A percentile compares a stretch with the other conserved stretches of the same genome.
phyloP scores from a whole-genome alignment of 2,329 filamentous ascomycete genomes.

The Fusarium papillatum region DNA sequence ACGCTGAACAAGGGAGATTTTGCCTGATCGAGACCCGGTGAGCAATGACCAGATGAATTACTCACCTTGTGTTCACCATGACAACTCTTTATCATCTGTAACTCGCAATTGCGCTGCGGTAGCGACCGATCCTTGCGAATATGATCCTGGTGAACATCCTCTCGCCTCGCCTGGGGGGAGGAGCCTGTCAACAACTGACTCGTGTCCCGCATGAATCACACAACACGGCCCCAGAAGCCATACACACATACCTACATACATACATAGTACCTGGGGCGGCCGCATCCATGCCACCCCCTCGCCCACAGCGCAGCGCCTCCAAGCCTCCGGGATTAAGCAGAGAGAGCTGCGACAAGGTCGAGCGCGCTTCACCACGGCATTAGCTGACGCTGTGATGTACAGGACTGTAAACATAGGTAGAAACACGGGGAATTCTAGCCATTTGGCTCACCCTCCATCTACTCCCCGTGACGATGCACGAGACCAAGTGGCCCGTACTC shows the following conservation, averaged over 20 bases:
- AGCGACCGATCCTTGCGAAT: background rate
- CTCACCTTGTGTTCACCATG: slow-evolving; percentile 24
- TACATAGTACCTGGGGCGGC: background rate
- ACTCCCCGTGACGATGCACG: slow-evolving; percentile 40
- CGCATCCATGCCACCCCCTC: slow-evolving; percentile 14
- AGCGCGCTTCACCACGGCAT: slow-evolving; percentile 39
- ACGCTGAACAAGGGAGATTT: slow-evolving; percentile 1
- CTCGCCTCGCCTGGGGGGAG: background rate
- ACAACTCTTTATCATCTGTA: background rate
- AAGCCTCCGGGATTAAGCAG: slow-evolving; percentile 13
- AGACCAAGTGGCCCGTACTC: slow-evolving; percentile 28
- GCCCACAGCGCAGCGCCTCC: background rate
- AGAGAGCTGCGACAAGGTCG: slow-evolving; percentile 11
- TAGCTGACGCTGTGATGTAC: background rate
- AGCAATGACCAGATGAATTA: slow-evolving; percentile 7
- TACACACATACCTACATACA: background rate
- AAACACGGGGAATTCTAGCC: slow-evolving; percentile 3
- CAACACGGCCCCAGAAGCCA: slow-evolving; percentile 23
- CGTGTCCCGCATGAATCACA: slow-evolving; percentile 45
- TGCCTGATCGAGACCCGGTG: slow-evolving; percentile 14
- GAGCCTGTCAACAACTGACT: slow-evolving; percentile 30
- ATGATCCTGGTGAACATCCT: slow-evolving; percentile 19
- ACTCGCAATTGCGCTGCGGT: slow-evolving; percentile 8
- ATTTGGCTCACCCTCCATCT: background rate
- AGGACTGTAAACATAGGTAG: slow-evolving; percentile 18